phyloP scores from a whole-genome alignment of 805 yeast species.

The Wickerhamomyces hampshirensis region DNA sequence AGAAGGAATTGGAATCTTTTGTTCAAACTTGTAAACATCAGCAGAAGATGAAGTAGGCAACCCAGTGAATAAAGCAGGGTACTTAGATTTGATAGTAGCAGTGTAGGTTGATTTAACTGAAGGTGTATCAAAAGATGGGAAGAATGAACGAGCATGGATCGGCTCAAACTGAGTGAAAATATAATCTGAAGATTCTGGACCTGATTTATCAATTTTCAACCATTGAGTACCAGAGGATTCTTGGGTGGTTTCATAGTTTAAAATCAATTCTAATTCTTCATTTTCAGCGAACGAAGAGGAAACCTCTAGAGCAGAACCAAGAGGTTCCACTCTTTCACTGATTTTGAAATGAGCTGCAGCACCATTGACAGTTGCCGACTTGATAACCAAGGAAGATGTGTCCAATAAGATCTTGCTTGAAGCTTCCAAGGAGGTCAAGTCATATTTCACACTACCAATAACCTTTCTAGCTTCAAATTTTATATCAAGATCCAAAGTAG shows the following conservation, averaged over 20 bases:
- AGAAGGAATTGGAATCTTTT: conserved; percentile 80
- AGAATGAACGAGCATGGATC: conserved; percentile 80
- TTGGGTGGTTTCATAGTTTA: conserved; percentile 66
- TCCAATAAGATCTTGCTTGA: conserved; percentile 51
- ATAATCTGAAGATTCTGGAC: conserved; percentile 50
- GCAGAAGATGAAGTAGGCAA: conserved; percentile 27
- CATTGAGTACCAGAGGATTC: conserved; percentile 85
- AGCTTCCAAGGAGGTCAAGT: conserved; percentile 32
- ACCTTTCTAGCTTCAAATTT: conserved; percentile 49
- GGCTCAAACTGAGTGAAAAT: conserved; percentile 90
- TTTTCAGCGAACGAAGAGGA: conserved; percentile 9
- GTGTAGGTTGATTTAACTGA: conserved; percentile 65
- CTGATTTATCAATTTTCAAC: conserved; percentile 60
- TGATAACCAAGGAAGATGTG: conserved; percentile 55
- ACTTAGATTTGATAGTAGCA: conserved; percentile 55
- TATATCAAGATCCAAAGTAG: conserved; percentile 49
- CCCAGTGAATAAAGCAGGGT: conserved; percentile 75
- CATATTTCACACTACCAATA: conserved; percentile 49
- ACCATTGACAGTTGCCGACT: conserved; percentile 40
- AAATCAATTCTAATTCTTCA: conserved; percentile 25
- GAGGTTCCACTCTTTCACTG: conserved; percentile 41
- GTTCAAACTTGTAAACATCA: conserved; percentile 48
- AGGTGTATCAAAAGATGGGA: conserved; percentile 92
- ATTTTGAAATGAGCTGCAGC: conserved; percentile 27
- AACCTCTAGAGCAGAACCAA: conserved; percentile 51